Base-by-base conservation (phyloP, 257 asterid species). In the Jacaranda copaia region DNA sequence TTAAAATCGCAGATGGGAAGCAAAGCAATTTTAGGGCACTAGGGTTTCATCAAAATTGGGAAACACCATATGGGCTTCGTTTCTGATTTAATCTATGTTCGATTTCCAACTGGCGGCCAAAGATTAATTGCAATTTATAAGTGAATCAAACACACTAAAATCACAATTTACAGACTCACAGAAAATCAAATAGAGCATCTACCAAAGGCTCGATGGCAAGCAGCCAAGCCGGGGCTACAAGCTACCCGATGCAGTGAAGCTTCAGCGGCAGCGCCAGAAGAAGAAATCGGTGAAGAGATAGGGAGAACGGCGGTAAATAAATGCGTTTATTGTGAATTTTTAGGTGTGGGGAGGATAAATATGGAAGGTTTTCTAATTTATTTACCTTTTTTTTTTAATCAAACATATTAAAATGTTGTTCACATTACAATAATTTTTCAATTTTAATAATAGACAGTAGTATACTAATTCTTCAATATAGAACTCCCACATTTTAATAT, bases 171-270 rank as follows among this genome's bases (percentile, higher is more conserved):
- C 67, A 4, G 42, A 71, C 78, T 72, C 61, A 63, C 82, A 57
- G 39, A 63, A 51, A 62, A 78, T 70, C 73, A 63, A 62, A 53
- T 13, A 76, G 75, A 59, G 70, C 19, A 46, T 55, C 80, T 16
- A 57, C 25, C 7, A 32, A 46, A 56, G 46, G 58, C 58, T 35
- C 46, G 69, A 76, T 66, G 59, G 66, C 15, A 32, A 53, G 16
- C 35, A 16, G 18, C 18, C 19, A 10, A 16, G 53, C 18, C 53
- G n/a, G 6, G 4, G 45, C 64, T 8, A 25, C 36, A 56, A 66
- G 49, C 48, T 32, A 66, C 61, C 52, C 56, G 16, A 42, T 63
- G 46, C 32, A 63, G 56, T 35, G 58, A 58, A 62, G 78, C 49
- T 48, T 62, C 51, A 16, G 63, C 40, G 45, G 53, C 61, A 62